Conservation (phyloP, 2,329 filamentous ascomycete species). For the Pseudonectria buxi region DNA sequence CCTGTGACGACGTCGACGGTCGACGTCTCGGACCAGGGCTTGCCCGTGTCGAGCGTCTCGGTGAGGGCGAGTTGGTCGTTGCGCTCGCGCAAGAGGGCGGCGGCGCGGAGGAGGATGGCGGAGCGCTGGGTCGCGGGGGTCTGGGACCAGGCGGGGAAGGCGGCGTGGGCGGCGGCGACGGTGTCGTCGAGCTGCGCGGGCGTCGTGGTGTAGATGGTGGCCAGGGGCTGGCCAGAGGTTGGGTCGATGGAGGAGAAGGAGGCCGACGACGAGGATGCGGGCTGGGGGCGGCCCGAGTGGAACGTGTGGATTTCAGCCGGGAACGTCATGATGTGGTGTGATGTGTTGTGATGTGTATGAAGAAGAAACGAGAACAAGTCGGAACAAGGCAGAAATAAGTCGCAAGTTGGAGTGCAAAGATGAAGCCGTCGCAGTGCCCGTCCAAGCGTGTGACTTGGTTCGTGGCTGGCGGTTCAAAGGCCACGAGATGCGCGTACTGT, state of each 20-base stretch:
- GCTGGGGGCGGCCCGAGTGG: conserved; percentile 64
- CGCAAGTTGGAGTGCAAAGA: too few species aligned
- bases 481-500: too few species aligned
- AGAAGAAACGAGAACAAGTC: background rate
- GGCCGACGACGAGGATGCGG: conserved; percentile 44
- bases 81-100: conserved; percentile 62
- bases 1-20: conserved; percentile 78
- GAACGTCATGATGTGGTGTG: conserved; percentile 27
- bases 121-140: conserved; percentile 69
- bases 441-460: too few species aligned
- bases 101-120: conserved; percentile 71
- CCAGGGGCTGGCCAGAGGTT: conserved; percentile 60
- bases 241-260: conserved; percentile 71
- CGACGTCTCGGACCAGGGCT: conserved; percentile 77
- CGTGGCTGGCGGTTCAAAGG: too few species aligned
- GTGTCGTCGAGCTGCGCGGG: conserved; percentile 62
- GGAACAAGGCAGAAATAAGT: too few species aligned
- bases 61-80: conserved; percentile 74
- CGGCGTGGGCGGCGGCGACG: conserved; percentile 60
- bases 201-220: conserved; percentile 66
- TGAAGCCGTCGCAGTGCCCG: too few species aligned
- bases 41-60: conserved; percentile 82
- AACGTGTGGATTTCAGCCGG: conserved; percentile 53
- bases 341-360: background rate
- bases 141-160: conserved; percentile 70